Evolutionary conservation across 1,284 basidiomycete species (phyloP).

Genomic region (Rhodofomes roseus): DNA sequence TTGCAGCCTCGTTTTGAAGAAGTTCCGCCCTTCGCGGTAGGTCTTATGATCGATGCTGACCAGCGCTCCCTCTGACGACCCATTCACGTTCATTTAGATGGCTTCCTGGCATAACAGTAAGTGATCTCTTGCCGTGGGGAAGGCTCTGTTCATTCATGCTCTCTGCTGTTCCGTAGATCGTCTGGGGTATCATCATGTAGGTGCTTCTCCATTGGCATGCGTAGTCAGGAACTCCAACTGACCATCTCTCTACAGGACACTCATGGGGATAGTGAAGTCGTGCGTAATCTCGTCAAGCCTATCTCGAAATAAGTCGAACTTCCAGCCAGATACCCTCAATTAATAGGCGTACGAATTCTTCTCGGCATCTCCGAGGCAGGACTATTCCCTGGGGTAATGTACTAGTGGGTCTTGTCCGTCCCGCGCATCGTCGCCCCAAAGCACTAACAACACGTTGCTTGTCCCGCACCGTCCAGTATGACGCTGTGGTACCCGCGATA

Average conservation of each 20-base stretch:
- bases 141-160: neutral
- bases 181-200: constrained; percentile 26
- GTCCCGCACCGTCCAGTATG: constrained; percentile 15
- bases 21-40: constrained; percentile 28
- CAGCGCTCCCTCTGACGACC: neutral
- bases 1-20: constrained; percentile 29
- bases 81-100: constrained; percentile 12
- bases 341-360: constrained; percentile 55
- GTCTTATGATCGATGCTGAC: no score
- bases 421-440: neutral
- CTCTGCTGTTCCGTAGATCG: constrained; percentile 13
- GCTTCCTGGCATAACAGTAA: constrained; percentile 29
- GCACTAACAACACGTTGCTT: neutral
- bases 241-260: constrained; percentile 37
- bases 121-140: neutral
- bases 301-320: no score
- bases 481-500: constrained; percentile 33
- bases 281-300: constrained; percentile 29
- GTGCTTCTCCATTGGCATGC: neutral
- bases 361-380: constrained; percentile 70
- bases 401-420: constrained; percentile 40
- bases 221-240: constrained; percentile 34
- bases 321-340: constrained; percentile 59
- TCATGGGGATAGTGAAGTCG: constrained; percentile 66
- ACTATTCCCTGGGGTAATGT: constrained; percentile 65